phyloP scores from a whole-genome alignment of 192 early-diverging fungal species.

The Linnemannia elongata region DNA sequence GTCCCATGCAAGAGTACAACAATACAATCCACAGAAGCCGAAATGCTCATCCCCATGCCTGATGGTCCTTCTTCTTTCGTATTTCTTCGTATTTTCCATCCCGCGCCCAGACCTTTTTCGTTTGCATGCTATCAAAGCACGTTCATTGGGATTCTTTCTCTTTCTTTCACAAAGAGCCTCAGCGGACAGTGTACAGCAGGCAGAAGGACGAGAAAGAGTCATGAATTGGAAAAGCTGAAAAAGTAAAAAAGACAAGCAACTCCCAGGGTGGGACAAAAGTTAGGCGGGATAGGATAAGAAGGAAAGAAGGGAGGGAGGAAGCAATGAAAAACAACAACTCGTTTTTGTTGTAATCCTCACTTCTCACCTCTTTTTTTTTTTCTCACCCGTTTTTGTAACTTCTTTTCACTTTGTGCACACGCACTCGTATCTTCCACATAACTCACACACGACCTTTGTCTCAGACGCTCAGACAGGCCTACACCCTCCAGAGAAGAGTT shows the following conservation, averaged over 20 bases:
- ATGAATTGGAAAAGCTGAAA: background rate
- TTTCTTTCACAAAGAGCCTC: too few species aligned
- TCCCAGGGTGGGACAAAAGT: background rate
- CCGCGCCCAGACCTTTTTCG: background rate
- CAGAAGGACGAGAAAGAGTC: too few species aligned
- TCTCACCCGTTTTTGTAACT: background rate
- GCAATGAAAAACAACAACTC: background rate
- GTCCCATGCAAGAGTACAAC: background rate
- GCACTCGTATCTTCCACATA: too few species aligned
- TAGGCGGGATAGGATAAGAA: background rate
- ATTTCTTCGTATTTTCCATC: background rate
- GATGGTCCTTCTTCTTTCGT: background rate
- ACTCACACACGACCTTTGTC: too few species aligned
- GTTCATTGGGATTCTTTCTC: background rate
- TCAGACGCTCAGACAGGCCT: too few species aligned
- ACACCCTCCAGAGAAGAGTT: too few species aligned
- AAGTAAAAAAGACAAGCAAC: background rate
- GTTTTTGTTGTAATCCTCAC: background rate
- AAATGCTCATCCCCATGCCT: background rate
- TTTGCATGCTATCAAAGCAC: too few species aligned
- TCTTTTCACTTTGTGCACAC: background rate
- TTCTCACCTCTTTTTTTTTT: background rate
- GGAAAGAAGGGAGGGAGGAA: background rate
- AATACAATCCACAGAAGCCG: too few species aligned
- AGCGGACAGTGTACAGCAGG: too few species aligned